Base-by-base conservation (phyloP, 2,329 filamentous ascomycete genomes). In the Decorospora gaudefroyi region DNA sequence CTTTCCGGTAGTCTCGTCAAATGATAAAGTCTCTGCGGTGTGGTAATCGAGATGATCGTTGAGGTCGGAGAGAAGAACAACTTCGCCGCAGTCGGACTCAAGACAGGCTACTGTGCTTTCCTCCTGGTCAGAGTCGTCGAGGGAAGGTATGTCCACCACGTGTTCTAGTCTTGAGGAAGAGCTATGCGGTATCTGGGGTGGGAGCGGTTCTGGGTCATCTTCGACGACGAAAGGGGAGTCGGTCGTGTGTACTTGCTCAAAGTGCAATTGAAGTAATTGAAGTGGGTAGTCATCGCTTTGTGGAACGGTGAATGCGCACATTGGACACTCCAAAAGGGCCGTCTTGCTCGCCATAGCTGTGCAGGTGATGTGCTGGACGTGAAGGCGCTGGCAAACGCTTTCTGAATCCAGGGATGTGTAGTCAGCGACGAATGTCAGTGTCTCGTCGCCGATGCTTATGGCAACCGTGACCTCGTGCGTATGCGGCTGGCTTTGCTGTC, bases 31-130 rank as follows among this genome's bases (percentile, higher is more conserved):
- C 42, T 72, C 68, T 51, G 69, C 62, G 42, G 62, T 55, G 63
- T 77, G 75, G 22, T 74, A 64, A 41, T 75, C 68, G 38, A 76
- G 62, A 61, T 77, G 76, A 34, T 77, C 72, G 55, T 76, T 72
- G 41, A 73, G 67, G 34, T 75, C 73, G 15, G 54, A 49, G 16
- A 75, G 51, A 39, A 66, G 60, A 40, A 77, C 55, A 36, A 69
- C 51, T 50, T 77, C 74, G 42, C 69, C 69, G 61, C 74, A 77
- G 31, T 71, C 67, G 16, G 62, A 51, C 34, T 72, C 65, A 6
- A 73, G 71, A 55, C 75, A 77, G 45, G 62, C 62, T 21, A 70
- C 67, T 10, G 34, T 57, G 39, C 53, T 55, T 46, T 62, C 62
- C 22, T 65, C 60, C 28, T 64, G 59, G 40, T 60, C 51, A 31